phyloP scores from a whole-genome alignment of 2,329 filamentous ascomycete species.

The Blastomyces gilchristii region DNA sequence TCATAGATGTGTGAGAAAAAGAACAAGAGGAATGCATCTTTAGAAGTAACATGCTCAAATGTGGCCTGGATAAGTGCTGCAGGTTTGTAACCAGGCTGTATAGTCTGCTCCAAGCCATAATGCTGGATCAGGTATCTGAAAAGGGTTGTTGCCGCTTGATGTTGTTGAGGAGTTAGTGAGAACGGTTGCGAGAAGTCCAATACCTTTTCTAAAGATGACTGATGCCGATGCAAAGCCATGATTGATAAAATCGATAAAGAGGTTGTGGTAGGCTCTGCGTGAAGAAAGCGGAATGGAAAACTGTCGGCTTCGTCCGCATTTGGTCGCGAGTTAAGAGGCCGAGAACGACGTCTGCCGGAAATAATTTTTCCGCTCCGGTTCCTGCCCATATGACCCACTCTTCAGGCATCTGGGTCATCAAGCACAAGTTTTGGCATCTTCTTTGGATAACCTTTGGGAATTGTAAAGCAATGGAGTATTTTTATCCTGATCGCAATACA shows the following conservation, averaged over 20 bases:
- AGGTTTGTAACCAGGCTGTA: constrained; percentile 12
- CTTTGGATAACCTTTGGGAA: too few relatives aligned
- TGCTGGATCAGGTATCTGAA: constrained; percentile 11
- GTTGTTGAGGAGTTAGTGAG: constrained; percentile 8
- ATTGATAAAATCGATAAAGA: background rate
- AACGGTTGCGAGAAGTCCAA: constrained; percentile 12
- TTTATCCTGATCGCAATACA: too few relatives aligned
- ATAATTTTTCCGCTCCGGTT: background rate
- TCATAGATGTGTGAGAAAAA: constrained; percentile 16
- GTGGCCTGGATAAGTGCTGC: constrained; percentile 13
- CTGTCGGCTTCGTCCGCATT: background rate
- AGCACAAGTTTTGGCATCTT: too few relatives aligned
- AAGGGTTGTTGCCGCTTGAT: constrained; percentile 9
- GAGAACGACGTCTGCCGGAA: background rate
- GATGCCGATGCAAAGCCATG: too few relatives aligned
- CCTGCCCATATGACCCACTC: too few relatives aligned
- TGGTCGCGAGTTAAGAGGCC: background rate
- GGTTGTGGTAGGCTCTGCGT: background rate
- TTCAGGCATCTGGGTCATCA: too few relatives aligned
- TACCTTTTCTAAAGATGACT: background rate
- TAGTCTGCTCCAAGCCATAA: constrained; percentile 12
- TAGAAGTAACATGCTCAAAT: constrained; percentile 14
- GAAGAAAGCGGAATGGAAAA: background rate
- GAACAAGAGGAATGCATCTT: constrained; percentile 17
- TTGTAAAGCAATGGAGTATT: too few relatives aligned